A percentile compares a stretch with the other conserved stretches of the same genome.
These are phyloP conservation scores for Rhizomucor pusillus DNA, from an alignment of 371 early-diverging fungal genomes.

Conservation along the genomic window DNA sequence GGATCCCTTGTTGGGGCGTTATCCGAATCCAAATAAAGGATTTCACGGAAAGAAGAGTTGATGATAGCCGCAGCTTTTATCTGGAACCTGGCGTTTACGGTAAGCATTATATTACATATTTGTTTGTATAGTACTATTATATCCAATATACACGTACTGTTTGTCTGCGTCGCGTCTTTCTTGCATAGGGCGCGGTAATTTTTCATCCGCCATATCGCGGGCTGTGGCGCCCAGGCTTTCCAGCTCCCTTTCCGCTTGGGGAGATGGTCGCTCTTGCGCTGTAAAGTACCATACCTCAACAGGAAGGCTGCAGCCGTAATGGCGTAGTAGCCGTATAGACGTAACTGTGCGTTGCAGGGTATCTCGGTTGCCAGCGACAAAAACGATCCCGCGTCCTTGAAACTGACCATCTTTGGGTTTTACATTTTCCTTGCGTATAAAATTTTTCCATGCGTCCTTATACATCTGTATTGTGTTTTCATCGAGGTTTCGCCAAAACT, in stretches of 20 bases:
- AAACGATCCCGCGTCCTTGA: slow-evolving; percentile 31
- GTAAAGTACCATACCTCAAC: slow-evolving; percentile 43
- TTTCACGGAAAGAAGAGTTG: slow-evolving; percentile 43
- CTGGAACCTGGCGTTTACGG: slow-evolving; percentile 29
- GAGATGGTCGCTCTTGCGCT: slow-evolving; percentile 30
- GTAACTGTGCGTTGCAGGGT: slow-evolving; percentile 36
- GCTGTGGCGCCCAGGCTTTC: slow-evolving; percentile 15
- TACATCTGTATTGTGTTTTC: slow-evolving; percentile 15
- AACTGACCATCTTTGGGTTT: slow-evolving; percentile 1
- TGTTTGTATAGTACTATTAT: too few species aligned
- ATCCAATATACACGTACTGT: slow-evolving; percentile 23
- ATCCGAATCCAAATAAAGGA: slow-evolving; percentile 58
- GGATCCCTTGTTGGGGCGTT: slow-evolving; percentile 46
- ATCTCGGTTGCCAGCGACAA: slow-evolving; percentile 45
- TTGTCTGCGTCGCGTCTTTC: slow-evolving; percentile 32
- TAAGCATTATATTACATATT: too few species aligned
- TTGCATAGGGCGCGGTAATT: slow-evolving; percentile 26
- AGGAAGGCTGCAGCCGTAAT: slow-evolving; percentile 22
- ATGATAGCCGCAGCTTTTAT: slow-evolving; percentile 53
- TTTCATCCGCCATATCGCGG: slow-evolving; percentile 26
- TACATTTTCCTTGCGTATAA: slow-evolving; percentile 11
- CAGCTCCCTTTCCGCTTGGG: slow-evolving; percentile 9
- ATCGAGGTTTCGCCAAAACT: slow-evolving; percentile 26
- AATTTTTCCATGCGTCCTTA: slow-evolving; percentile 28
- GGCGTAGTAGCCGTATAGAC: slow-evolving; percentile 24